Percentiles rank a stretch among this genome's conserved stretches.
phyloP scores from a whole-genome alignment of 331 rosid species.

The Pyracantha coccinea region DNA sequence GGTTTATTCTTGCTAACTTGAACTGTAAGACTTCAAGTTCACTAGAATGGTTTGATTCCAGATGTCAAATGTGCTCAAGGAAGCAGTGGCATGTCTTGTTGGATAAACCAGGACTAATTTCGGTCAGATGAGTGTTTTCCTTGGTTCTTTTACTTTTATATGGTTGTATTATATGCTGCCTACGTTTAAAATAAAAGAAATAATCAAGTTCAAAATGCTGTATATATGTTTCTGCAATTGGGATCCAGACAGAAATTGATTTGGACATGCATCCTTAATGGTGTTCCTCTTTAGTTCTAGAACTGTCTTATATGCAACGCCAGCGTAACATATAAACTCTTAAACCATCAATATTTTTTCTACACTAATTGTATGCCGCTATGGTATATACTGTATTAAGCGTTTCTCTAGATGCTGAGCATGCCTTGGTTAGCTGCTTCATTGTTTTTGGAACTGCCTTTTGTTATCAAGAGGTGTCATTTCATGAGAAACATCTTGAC shows the following conservation, averaged over 20 bases:
- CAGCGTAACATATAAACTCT: neutral
- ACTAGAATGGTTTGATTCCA: neutral
- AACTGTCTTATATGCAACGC: neutral
- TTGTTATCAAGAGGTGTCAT: neutral
- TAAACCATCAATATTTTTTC: neutral
- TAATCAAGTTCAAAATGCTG: neutral
- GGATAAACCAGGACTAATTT: neutral
- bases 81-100: slow-evolving; percentile 1
- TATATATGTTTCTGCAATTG: neutral
- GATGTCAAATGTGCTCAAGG: neutral
- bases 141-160: neutral
- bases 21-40: neutral
- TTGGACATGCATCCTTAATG: neutral
- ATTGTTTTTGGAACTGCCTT: neutral
- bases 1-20: neutral
- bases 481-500: neutral
- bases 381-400: neutral
- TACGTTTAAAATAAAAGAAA: neutral
- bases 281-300: too few species aligned
- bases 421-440: neutral
- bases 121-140: neutral
- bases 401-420: neutral
- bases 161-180: neutral
- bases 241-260: neutral
- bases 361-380: neutral